Percentiles rank a stretch among this genome's conserved stretches.
phyloP scores from a whole-genome alignment of 139 green algal species.

The Dunaliella sp. region DNA sequence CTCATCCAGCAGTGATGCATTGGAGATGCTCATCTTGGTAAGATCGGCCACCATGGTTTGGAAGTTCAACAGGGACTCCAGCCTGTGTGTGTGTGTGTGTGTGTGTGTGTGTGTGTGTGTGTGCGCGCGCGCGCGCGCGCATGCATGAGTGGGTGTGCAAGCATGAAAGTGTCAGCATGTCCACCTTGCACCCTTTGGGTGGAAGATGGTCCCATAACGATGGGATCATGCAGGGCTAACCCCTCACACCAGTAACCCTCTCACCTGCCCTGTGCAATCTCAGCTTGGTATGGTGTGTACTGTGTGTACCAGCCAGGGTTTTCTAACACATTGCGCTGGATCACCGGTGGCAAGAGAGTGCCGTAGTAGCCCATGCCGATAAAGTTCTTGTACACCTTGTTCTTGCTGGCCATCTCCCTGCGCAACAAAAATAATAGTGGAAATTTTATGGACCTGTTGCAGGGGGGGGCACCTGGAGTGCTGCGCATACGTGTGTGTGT shows the following conservation, averaged over 20 bases:
- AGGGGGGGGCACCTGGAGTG: background rate
- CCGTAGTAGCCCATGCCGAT: slow-evolving; percentile 98
- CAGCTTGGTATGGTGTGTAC: slow-evolving; percentile 99
- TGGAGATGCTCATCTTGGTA: slow-evolving; percentile 92
- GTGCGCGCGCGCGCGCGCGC: background rate
- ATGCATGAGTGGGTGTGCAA: too few species aligned
- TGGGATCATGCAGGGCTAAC: too few species aligned
- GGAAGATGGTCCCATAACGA: too few species aligned
- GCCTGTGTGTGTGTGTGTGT: slow-evolving; percentile 35
- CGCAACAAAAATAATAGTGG: slow-evolving; percentile 3
- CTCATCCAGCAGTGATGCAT: slow-evolving; percentile 96
- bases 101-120: slow-evolving; percentile 8
- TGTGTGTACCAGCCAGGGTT: slow-evolving; percentile 99
- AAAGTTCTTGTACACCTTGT: slow-evolving; percentile 95
- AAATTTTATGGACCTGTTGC: background rate
- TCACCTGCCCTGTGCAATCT: slow-evolving; percentile 84
- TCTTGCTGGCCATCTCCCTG: slow-evolving; percentile 94
- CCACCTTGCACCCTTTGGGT: too few species aligned
- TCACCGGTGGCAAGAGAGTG: slow-evolving; percentile 90
- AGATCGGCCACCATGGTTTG: slow-evolving; percentile 97
- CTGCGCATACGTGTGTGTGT: background rate
- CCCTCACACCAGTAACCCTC: too few species aligned
- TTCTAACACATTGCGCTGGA: slow-evolving; percentile 98
- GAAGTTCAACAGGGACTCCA: slow-evolving; percentile 99
- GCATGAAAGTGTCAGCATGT: background rate